Conservation (phyloP, 768 basidiomycete species). For the Leucosporidium yakuticum region DNA sequence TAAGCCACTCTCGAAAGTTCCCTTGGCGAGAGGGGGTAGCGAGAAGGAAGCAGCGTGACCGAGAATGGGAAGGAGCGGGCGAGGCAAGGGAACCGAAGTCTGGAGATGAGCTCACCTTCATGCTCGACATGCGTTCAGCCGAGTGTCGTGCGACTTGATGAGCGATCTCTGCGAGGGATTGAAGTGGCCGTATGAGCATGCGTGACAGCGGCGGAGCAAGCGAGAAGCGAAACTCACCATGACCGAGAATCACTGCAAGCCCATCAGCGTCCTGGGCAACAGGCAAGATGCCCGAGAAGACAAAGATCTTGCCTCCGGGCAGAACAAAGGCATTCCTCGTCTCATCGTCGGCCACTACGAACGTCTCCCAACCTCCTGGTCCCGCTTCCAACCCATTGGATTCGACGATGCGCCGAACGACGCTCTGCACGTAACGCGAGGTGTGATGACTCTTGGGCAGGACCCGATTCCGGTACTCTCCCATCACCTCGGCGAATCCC, state of each 20-base stretch:
- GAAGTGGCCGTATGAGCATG: slow-evolving; percentile 42
- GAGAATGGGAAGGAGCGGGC: too few relatives aligned
- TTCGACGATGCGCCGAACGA: slow-evolving; percentile 63
- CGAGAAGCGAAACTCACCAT: slow-evolving; percentile 54
- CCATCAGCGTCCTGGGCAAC: slow-evolving; percentile 71
- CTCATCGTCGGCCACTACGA: slow-evolving; percentile 21
- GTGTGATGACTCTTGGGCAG: slow-evolving; percentile 64
- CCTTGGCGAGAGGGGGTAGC: too few relatives aligned
- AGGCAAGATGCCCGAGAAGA: slow-evolving; percentile 83
- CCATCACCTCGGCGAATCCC: slow-evolving; percentile 48
- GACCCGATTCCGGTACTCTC: slow-evolving; percentile 53
- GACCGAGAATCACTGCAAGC: slow-evolving; percentile 73
- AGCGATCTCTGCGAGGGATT: slow-evolving; percentile 28
- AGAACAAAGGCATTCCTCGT: slow-evolving; percentile 34
- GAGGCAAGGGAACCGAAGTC: too few relatives aligned
- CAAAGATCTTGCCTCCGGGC: slow-evolving; percentile 63
- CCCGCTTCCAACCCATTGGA: slow-evolving; percentile 63
- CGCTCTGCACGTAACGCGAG: slow-evolving; percentile 60
- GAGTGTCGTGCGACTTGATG: slow-evolving; percentile 47
- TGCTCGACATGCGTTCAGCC: slow-evolving; percentile 45
- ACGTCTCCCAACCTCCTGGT: slow-evolving; percentile 20
- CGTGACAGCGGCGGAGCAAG: slow-evolving; percentile 45
- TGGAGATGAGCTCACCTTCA: slow-evolving; percentile 45
- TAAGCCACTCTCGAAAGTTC: too few relatives aligned
- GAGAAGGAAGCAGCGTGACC: too few relatives aligned